Evolutionary conservation across 257 asterid species (phyloP), one percentile per base, ranked within the genome.

Genomic region (Rehmannia glutinosa): DNA sequence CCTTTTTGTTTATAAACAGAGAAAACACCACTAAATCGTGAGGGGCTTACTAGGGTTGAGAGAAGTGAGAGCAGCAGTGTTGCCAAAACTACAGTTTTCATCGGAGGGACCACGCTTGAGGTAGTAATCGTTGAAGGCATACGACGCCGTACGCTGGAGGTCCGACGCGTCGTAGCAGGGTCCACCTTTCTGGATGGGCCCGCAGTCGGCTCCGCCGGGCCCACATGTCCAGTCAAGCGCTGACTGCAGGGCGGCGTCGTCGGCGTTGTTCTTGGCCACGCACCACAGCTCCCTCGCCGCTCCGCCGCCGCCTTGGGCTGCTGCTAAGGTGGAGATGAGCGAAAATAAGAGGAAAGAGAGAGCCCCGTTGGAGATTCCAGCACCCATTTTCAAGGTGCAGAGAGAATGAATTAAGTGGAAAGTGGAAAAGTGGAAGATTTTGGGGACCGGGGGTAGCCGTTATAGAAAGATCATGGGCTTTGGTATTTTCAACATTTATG

Each of bases 171-270:
- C 96, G 84, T 92, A 87, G 82, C 96, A 92, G 32, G 91, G 85
- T 13, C 95, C 96, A 43, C 86, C 85, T 5, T 71, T 81, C 77
- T 87, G 96, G 5, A 92, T 86, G 2, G 94, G 87, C 21, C 85
- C 80, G 41, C 98, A 92, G 61, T 86, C 79, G 7, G 90, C 93
- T 12, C 94, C 90, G 4, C 97, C 98, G 13, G 73, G 71, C 70
- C 95, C 93, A 74, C 98, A 92, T 0, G 95, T 85, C 98, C 98
- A 92, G 28, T 86, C 91, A 32, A 90, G 66, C 3, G 97, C 95
- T 4, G 87, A 46, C 79, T 90, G 94, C 6, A 92, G 87, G 4
- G 92, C 84, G 16, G 77, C 61, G 78, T 87, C 97, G 15, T 80
- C 90, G 5, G 98, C 98, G 76, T 92, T 87, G 77, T 90, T 87